phyloP scores from a whole-genome alignment of 108 stramenopile species.

The Fragilariopsis cylindrus region DNA sequence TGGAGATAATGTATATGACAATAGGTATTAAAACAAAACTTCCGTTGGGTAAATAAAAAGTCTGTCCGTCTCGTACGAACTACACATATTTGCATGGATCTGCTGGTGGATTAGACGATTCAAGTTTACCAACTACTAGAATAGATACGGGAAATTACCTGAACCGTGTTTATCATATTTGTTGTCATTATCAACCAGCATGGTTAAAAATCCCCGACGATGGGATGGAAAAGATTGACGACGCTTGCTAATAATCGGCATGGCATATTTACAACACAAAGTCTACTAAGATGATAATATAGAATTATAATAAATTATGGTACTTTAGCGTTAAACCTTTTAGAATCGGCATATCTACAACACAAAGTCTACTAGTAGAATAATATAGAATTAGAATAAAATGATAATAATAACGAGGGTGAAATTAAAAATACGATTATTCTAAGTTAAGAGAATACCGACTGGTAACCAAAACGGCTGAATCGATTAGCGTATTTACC shows the following conservation, averaged over 20 bases:
- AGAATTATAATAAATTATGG: too few relatives aligned
- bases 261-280: too few relatives aligned
- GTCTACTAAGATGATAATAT: too few relatives aligned
- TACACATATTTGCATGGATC: constrained; percentile 35
- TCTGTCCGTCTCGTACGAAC: constrained; percentile 25
- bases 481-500: constrained; percentile 27
- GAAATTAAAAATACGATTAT: too few relatives aligned
- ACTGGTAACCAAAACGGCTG: constrained; percentile 18
- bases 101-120: constrained; percentile 42
- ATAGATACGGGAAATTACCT: constrained; percentile 18
- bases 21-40: constrained; percentile 7
- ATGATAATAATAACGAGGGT: too few relatives aligned
- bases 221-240: constrained; percentile 29
- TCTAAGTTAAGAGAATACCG: constrained; percentile 18
- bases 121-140: constrained; percentile 12
- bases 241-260: constrained; percentile 24
- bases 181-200: constrained; percentile 32
- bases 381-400: too few relatives aligned
- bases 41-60: constrained; percentile 22
- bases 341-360: too few relatives aligned
- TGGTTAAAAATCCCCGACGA: constrained; percentile 37
- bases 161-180: constrained; percentile 41
- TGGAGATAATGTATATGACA: too few relatives aligned
- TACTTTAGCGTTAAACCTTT: too few relatives aligned
- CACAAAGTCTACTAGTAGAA: too few relatives aligned